These are phyloP conservation scores for Leishmania major DNA, from an alignment of 208 protist genomes.

Conservation along the genomic window DNA sequence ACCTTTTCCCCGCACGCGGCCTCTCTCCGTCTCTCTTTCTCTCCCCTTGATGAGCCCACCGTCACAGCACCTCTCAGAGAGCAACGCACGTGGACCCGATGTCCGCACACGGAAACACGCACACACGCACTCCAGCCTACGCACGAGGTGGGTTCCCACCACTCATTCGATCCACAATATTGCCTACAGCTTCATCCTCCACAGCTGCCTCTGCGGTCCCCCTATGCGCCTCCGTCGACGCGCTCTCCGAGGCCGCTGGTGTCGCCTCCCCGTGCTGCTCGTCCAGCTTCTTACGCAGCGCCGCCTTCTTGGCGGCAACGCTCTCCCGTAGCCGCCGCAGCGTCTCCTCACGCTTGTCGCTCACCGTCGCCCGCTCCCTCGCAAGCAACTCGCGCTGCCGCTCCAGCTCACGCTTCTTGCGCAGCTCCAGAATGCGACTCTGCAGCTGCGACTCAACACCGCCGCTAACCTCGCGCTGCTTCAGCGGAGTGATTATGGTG, in stretches of 20 bases:
- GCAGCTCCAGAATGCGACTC: conserved; percentile 80
- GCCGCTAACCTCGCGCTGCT: conserved; percentile 63
- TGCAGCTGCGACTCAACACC: conserved; percentile 85
- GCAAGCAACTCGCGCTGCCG: conserved; percentile 71
- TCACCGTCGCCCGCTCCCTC: conserved; percentile 55
- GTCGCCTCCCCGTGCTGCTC: conserved; percentile 14
- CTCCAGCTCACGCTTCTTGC: conserved; percentile 87
- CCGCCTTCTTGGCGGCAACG: conserved; percentile 85
- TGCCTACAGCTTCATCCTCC: conserved; percentile 36
- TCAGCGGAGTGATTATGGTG: conserved; percentile 78
- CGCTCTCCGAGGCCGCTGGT: conserved; percentile 11
- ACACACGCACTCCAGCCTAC: neutral
- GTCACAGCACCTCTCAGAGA: neutral
- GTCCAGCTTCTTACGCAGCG: conserved; percentile 61
- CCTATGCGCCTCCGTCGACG: neutral
- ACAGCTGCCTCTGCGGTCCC: neutral
- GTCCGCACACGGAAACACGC: neutral
- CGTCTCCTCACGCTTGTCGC: conserved; percentile 69
- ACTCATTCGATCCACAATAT: conserved; percentile 48
- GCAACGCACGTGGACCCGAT: neutral
- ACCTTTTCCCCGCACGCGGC: neutral
- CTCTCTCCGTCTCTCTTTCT: neutral
- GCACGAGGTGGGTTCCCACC: neutral
- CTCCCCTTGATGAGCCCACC: neutral
- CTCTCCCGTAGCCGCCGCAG: conserved; percentile 76